Evolutionary conservation across 164 flowering plant species (phyloP), one percentile per base, ranked within the genome.

Genomic region (Vitis riparia): DNA sequence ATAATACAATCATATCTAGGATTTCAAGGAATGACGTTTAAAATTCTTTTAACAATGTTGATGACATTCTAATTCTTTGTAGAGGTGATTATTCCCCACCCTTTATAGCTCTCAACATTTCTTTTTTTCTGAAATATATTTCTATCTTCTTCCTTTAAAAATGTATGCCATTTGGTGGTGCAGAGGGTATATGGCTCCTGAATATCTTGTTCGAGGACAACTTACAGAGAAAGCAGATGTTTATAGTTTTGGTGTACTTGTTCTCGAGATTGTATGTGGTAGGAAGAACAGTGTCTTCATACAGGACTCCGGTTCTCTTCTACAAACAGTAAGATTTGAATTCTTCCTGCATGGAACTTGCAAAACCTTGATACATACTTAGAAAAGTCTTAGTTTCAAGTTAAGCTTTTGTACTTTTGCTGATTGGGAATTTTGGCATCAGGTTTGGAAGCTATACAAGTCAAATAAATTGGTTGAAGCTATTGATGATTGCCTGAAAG

Each of bases 181-280:
- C 84, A 89, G 91, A 49, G 94, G 94, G 5, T 89, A 89, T 67
- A 86, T 89, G 90, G 91, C 94, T 67, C 94, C 94, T 10, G 91
- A 89, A 23, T 89, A 89, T 64, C 78, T 87, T 8, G 78, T 89
- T 48, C 78, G 82, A 47, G 93, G 93, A 56, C 91, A 89, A 69
- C 82, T 89, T 13, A 86, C 91, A 5, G 89, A 87, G 63, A 87
- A 89, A 72, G 86, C 89, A 23, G 93, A 89, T 77, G 88, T 89
- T 32, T 89, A 80, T 30, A 85, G 94, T 71, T 89, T 73, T 48
- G 94, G 94, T 16, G 88, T 89, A 9, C 60, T 89, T 52, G 79
- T 83, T 57, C 85, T 89, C 53, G 94, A 89, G 74, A 81, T 86
- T 32, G 75, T 82, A 1, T 71, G 76, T 62, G 89, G 88, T 16